Evolutionary conservation across 176 grass and related monocot genomes (phyloP), one percentile per base, ranked within the genome.

Genomic region (Ananas comosus): DNA sequence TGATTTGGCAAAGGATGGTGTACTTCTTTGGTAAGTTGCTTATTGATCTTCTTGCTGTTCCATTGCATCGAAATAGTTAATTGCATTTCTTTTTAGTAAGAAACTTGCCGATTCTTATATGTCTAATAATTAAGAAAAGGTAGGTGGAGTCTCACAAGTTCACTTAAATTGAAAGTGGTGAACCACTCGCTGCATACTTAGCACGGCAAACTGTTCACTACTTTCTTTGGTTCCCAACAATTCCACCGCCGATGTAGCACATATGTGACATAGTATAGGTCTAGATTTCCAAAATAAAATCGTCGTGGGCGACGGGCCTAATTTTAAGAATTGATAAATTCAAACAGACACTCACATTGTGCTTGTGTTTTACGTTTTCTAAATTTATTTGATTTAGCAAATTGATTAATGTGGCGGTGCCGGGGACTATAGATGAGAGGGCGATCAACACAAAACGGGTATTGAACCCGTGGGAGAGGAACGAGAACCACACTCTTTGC

Each of bases 391-490:
- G 56, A 54, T 79, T 79, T 85, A 97, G 93, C 70, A 97, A 97
- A 75, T 69, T 97, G 93, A 97, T 97, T 72, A 97, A 96, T 81
- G 77, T 97, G 50, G 93, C 93, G 70, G 93, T 97, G 64, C 86
- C 86, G 71, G 89, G 89, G 63, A 97, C 93, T 66, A 97, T 97
- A 76, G 93, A 97, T 81, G 93, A 97, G 84, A 90, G 93, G 77
- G 93, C 93, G 72, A 92, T 97, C 75, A 92, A 97, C 90, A 97
- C 80, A 78, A 97, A 97, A 87, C 86, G 89, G 79, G 84, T 90
- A 70, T 83, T 97, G 71, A 97, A 97, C 68, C 93, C 93, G 42
- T 97, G 93, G 93, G 82, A 97, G 79, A 89, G 93, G 70, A 97
- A 92, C 81, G 93, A 97, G 77, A 97, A 97, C 53, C 93, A 97